These are phyloP conservation scores for Salvia rosmarinus DNA, from an alignment of 257 asterid genomes.

Conservation along the genomic window DNA sequence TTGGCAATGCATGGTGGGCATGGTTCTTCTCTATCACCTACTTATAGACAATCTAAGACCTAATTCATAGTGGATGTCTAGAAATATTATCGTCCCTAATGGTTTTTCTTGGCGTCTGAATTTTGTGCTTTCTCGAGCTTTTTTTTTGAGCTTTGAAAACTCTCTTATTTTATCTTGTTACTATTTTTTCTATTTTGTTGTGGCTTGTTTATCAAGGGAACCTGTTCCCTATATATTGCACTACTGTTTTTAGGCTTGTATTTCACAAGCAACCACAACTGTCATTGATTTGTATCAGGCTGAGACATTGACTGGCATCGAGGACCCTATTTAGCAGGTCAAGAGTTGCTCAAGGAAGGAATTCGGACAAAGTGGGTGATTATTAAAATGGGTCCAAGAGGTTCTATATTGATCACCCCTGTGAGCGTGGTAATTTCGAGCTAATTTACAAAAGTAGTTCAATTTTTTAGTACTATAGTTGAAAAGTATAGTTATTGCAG, in stretches of 20 bases:
- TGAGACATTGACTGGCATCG: constrained; percentile 77
- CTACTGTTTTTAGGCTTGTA: not conserved
- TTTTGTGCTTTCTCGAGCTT: constrained; percentile 23
- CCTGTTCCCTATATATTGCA: constrained; percentile 15
- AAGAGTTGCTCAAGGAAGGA: constrained; percentile 75
- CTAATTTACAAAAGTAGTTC: not conserved
- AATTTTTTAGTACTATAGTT: too few relatives aligned
- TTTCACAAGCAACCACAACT: constrained; percentile 19
- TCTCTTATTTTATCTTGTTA: constrained; percentile 14
- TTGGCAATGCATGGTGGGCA: too few relatives aligned
- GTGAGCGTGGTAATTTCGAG: not conserved
- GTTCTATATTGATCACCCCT: constrained; percentile 73
- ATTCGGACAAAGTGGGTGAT: constrained; percentile 83
- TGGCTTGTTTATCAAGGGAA: constrained; percentile 10
- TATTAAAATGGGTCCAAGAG: constrained; percentile 87
- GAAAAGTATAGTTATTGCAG: too few relatives aligned
- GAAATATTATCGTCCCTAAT: not conserved
- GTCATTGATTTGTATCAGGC: constrained; percentile 58
- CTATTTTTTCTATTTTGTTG: not conserved
- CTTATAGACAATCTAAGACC: too few relatives aligned
- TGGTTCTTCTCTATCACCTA: too few relatives aligned
- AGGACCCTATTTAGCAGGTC: constrained; percentile 84
- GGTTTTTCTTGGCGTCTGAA: constrained; percentile 1
- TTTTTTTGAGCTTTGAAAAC: not conserved
- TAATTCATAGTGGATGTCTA: not conserved